Base-by-base conservation (phyloP, 768 basidiomycete species). In the Hebeloma cylindrosporum region DNA sequence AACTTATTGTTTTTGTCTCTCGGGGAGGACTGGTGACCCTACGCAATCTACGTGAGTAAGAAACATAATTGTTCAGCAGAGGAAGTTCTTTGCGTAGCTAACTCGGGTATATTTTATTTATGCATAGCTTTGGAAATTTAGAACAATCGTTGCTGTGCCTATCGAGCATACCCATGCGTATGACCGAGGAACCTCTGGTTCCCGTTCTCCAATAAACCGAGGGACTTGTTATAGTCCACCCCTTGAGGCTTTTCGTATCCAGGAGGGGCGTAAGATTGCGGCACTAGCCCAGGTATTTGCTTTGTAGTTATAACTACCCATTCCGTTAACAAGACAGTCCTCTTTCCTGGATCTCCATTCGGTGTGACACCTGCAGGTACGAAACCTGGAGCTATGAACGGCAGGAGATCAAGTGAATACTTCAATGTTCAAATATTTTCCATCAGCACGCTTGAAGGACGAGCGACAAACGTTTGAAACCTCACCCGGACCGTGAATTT, bases 151-250 rank as follows among this genome's bases (percentile, higher is more conserved):
- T n/a, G n/a, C n/a, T n/a, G n/a, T n/a, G n/a, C n/a, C 35, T 37
- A 38, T 37, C 42, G 47, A n/a, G 54, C 53, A 38, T 57, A 54
- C 29, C 56, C 55, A 31, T 61, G 62, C 28, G 42, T 61, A 56
- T 53, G 50, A 13, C 36, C 43, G 45, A 52, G 44, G 25, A 76
- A 80, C 52, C 74, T 64, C 53, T 80, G 77, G 55, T 81, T 79
- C 10, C 77, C 75, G 52, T 77, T 80, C 54, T 79, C 77, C 52
- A 79, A 58, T 27, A 76, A 69, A 10, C 76, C 79, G 23, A 77
- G 63, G 8, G 73, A 69, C 27, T 68, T 72, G 51, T 76, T 78
- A 56, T 77, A 79, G 54, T 83, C 71, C 16, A 63, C 67, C 28
- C 62, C 67, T 35, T 67, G 58, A 10, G 68, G 62, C 31, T 66